These are phyloP conservation scores for Litsea cubeba DNA, from an alignment of 164 flowering plant genomes.

Conservation along the genomic window DNA sequence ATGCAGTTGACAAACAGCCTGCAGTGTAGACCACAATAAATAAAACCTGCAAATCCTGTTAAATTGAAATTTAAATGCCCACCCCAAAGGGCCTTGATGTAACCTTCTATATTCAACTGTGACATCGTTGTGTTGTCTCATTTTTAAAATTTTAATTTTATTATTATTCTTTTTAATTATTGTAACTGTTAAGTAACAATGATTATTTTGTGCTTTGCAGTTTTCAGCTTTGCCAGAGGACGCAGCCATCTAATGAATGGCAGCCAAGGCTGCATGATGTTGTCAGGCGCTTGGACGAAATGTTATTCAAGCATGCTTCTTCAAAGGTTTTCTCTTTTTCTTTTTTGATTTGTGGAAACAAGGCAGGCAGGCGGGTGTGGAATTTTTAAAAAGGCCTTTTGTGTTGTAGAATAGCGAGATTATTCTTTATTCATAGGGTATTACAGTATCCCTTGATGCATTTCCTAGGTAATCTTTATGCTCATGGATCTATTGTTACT, in stretches of 20 bases:
- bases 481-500: neutral
- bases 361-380: neutral
- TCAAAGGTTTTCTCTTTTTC: constrained; percentile 42
- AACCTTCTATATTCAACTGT: neutral
- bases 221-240: constrained; percentile 16
- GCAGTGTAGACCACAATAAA: no score
- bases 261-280: constrained; percentile 43
- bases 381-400: neutral
- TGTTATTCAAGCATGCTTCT: constrained; percentile 44
- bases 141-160: no score
- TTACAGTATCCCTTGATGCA: neutral
- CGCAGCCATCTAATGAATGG: constrained; percentile 12
- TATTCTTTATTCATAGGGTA: neutral
- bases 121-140: no score
- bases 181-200: neutral
- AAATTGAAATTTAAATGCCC: no score
- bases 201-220: constrained; percentile 8
- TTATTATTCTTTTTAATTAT: no score
- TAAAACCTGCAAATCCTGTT: neutral
- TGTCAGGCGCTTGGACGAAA: constrained; percentile 71
- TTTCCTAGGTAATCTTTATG: constrained; percentile 1
- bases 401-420: neutral
- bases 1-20: no score
- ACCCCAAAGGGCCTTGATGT: neutral
- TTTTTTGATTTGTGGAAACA: constrained; percentile 7